Evolutionary conservation across 2,329 filamentous ascomycete species (phyloP).

Genomic region (Dichotomopilus funicola): DNA sequence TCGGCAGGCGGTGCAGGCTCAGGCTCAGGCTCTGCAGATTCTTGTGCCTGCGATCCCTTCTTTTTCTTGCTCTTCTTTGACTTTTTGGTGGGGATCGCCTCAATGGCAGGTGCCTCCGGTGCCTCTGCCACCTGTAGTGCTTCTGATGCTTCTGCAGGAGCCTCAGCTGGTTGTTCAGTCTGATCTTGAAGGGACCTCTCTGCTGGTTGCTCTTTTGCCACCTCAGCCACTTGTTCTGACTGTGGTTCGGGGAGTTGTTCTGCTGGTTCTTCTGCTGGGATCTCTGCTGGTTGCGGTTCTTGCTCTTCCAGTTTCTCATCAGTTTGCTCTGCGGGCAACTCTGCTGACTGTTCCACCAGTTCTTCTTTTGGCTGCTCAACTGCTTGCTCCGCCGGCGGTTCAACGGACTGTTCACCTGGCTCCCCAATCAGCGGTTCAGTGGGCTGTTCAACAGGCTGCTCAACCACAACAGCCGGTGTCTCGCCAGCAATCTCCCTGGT

Average conservation of each 20-base stretch:
- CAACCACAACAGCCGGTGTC: too few relatives aligned
- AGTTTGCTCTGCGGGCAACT: not conserved
- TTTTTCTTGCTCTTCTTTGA: conserved; percentile 30
- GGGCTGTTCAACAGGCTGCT: too few relatives aligned
- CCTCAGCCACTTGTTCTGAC: not conserved
- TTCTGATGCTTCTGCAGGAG: not conserved
- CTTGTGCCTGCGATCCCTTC: conserved; percentile 10
- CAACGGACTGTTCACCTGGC: too few relatives aligned
- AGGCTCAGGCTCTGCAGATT: not conserved
- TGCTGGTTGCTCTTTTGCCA: not conserved
- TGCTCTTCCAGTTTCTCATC: not conserved
- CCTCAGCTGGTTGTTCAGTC: not conserved
- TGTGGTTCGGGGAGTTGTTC: not conserved
- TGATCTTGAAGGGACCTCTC: not conserved
- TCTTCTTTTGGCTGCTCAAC: not conserved
- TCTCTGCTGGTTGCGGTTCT: not conserved
- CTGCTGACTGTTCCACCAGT: not conserved
- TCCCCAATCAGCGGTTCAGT: too few relatives aligned
- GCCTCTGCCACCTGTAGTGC: not conserved
- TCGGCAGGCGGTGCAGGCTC: not conserved
- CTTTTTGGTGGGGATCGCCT: conserved; percentile 26
- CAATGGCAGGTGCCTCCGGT: not conserved
- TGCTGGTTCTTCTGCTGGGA: not conserved
- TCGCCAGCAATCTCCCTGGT: not conserved
- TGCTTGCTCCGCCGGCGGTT: too few relatives aligned